Base-by-base conservation (phyloP, 768 basidiomycete genomes). In the Suillus subaureus region DNA sequence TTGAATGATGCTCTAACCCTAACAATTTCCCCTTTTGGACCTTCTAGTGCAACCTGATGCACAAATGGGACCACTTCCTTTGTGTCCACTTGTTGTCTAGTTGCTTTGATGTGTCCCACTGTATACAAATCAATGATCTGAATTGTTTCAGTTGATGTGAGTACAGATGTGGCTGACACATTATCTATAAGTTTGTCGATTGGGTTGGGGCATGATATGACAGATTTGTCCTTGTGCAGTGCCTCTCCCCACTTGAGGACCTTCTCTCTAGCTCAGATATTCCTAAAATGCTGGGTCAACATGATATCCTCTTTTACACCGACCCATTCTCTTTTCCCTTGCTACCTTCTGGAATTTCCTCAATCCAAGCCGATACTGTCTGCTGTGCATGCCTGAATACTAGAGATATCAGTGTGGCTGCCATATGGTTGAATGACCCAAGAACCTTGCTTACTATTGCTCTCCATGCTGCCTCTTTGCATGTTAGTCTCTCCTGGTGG, bases 1-100 rank as follows among this genome's bases (percentile, higher is more conserved):
- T 80, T 75, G 35, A 75, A 72, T 1, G 73, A 26, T 8, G 58
- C 69, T 23, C 58, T 26, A 16, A 70, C 42, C 21, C 66, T 23
- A 1, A 64, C 66, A 8, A 57, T 9, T 28, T 71, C 70, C 0
- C 72, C 72, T 15, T 57, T 16, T 5, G 69, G 69, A 18, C 72
- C 67, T 6, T 68, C 37, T 42, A 70, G 9, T 12, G 0, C 3
- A n/a, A 47, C 11, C 8, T 9, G 43, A 8, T 45, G 43, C 4
- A 45, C 0, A 3, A 45, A 45, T n/a, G 45, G 45, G 9, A 45
- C 11, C 18, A 8, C 21, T 21, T 45, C 43, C 8, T 39, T 39
- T 15, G 13, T 13, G 1, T 39, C 43, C 43, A 21, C 13, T 15
- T 39, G 39, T 45, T 45, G 18, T 45, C 21, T 45, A 9, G 43